Conservation (phyloP, 345 rosid species). For the Leavenworthia alabamica region DNA sequence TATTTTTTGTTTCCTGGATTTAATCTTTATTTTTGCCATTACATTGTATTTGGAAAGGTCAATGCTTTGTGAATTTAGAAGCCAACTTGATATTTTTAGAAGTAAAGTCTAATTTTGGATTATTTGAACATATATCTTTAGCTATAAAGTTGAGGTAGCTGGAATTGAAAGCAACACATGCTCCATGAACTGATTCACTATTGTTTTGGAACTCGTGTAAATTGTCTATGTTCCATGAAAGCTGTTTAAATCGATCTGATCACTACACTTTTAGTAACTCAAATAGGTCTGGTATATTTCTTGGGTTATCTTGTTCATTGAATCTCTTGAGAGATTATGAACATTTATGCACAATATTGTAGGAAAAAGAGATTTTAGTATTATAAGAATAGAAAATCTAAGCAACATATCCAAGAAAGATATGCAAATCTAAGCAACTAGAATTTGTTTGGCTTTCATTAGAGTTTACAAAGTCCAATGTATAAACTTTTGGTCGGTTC, state of each 20-base stretch:
- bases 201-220: background rate
- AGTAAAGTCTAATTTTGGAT: background rate
- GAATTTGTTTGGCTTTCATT: background rate
- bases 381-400: slow-evolving; percentile 7
- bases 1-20: background rate
- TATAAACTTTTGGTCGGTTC: background rate
- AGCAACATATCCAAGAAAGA: slow-evolving; percentile 24
- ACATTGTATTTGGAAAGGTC: slow-evolving; percentile 10
- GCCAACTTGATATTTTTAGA: background rate
- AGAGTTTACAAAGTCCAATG: slow-evolving; percentile 23
- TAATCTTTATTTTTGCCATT: background rate
- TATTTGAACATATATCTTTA: slow-evolving; percentile 10
- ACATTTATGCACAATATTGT: background rate
- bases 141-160: slow-evolving; percentile 2
- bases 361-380: background rate
- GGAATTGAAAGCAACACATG: slow-evolving; percentile 3
- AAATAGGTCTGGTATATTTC: background rate
- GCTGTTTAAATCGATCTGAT: background rate
- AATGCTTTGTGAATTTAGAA: slow-evolving; percentile 4
- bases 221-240: background rate
- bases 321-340: background rate
- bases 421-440: slow-evolving; percentile 9
- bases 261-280: background rate
- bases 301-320: background rate
- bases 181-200: background rate